Conservation (phyloP, 805 yeast genomes). For the Lipomyces kockii region DNA sequence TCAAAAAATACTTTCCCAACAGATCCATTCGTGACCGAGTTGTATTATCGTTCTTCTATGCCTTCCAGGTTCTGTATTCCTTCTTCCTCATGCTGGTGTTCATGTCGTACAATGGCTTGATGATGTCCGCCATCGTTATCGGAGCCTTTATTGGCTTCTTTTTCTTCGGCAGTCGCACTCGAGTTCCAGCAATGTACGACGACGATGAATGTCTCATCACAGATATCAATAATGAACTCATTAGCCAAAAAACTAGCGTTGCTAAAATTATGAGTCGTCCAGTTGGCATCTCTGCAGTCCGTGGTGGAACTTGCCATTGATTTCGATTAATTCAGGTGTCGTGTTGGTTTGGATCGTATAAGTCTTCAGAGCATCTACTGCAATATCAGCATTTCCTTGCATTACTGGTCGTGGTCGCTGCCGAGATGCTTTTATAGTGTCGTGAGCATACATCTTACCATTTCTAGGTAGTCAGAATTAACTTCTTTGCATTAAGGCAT, state of each 20-base stretch:
- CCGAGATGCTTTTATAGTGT: no score
- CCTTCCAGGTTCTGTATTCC: slow-evolving; percentile 33
- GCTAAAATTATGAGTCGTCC: slow-evolving; percentile 9
- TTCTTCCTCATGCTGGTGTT: slow-evolving; percentile 33
- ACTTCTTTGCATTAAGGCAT: no score
- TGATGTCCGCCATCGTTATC: slow-evolving; percentile 33
- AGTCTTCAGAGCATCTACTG: neutral
- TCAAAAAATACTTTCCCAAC: slow-evolving; percentile 27
- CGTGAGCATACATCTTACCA: no score
- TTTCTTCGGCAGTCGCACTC: slow-evolving; percentile 31
- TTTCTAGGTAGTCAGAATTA: no score
- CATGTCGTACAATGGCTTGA: slow-evolving; percentile 19
- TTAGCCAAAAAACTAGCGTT: slow-evolving; percentile 8
- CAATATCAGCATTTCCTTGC: neutral
- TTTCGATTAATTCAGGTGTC: no score
- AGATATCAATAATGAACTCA: slow-evolving; percentile 14
- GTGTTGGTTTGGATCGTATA: no score
- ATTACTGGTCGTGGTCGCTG: no score
- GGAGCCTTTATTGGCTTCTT: slow-evolving; percentile 36
- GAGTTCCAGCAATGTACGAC: slow-evolving; percentile 20
- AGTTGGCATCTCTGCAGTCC: slow-evolving; percentile 30
- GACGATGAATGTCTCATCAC: slow-evolving; percentile 3
- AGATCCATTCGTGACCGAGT: slow-evolving; percentile 28
- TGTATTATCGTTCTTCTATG: slow-evolving; percentile 28
- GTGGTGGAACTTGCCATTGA: slow-evolving; percentile 34